phyloP scores from a whole-genome alignment of 768 basidiomycete species.

The Russula vinacea region DNA sequence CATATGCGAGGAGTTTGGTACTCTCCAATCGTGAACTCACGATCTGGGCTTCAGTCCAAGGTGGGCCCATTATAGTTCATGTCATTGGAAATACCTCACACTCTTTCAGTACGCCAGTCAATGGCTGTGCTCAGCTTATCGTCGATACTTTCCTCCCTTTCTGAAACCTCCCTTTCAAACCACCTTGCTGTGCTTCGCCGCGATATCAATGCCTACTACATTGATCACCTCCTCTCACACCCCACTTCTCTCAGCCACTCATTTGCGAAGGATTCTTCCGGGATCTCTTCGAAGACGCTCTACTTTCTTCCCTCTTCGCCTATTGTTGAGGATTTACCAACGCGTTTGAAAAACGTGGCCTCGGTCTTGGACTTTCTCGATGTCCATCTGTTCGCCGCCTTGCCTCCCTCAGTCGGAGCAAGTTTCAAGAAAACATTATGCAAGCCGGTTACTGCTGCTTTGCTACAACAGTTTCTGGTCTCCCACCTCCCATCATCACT shows the following conservation, averaged over 20 bases:
- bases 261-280: constrained; percentile 37
- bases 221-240: constrained; percentile 57
- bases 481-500: constrained; percentile 69
- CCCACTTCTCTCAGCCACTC: constrained; percentile 44
- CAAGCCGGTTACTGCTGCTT: constrained; percentile 55
- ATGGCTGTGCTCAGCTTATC: constrained; percentile 49
- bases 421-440: constrained; percentile 56
- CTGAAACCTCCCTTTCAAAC: constrained; percentile 49
- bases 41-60: constrained; percentile 51
- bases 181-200: constrained; percentile 62
- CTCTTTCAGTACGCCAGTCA: constrained; percentile 54
- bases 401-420: constrained; percentile 48
- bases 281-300: constrained; percentile 45
- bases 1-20: constrained; percentile 57
- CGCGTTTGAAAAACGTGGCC: constrained; percentile 55
- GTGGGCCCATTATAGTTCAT: constrained; percentile 39
- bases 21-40: constrained; percentile 49
- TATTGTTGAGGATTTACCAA: constrained; percentile 38
- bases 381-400: constrained; percentile 50
- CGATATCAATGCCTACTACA: constrained; percentile 56
- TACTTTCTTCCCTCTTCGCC: constrained; percentile 48
- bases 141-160: constrained; percentile 57
- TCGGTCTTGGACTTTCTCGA: constrained; percentile 61
- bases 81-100: not conserved
- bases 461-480: constrained; percentile 65